Evolutionary conservation across 331 rosid species (phyloP), one percentile per base, ranked within the genome.

Genomic region (Erythrophleum ivorense): DNA sequence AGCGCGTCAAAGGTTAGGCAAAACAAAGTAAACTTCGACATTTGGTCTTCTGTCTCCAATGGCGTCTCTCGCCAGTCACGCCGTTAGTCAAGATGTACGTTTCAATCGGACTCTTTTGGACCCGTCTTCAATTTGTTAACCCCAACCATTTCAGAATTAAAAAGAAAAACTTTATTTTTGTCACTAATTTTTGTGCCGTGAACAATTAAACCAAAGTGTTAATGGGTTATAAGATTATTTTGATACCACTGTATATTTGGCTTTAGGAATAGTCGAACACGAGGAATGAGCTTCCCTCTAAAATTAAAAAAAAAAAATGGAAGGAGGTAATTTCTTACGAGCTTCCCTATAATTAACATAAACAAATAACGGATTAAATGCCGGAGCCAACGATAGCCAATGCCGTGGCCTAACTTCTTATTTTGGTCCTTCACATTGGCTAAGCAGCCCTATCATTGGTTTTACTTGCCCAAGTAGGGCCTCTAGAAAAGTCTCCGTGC

Each of bases 21-120:
- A 24, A 45, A 13, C 57, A 21, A 69, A 63, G 0, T 0, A 6
- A 3, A 14, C 11, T 9, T 12, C 6, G 33, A 69, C 53, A n/a
- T 63, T 71, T 29, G 40, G 19, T 7, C 43, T 67, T 65, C 41
- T 33, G 7, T 33, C 49, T 36, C 29, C 49, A 65, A 65, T 65
- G 76, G 70, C 69, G 70, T 64, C 80, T 54, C 5, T 75, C 84
- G 84, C 62, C 71, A 75, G 72, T 81, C 84, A 81, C 84, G 84
- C 80, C 84, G 14, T 66, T 3, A 66, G 52, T 53, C 24, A 11
- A 55, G 59, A 59, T 18, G 67, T 72, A 3, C n/a, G 21, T 33
- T 73, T 9, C 14, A 13, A 46, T 46, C 21, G 14, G 41, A 13
- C 41, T 14, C 43, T 3, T 48, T 46, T 12, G 76, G 67, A 71